A percentile compares a stretch with the other conserved stretches of the same genome.
Evolutionary conservation across 108 stramenopile genomes (phyloP).

Genomic region (Stephanodiscus minutulus): DNA sequence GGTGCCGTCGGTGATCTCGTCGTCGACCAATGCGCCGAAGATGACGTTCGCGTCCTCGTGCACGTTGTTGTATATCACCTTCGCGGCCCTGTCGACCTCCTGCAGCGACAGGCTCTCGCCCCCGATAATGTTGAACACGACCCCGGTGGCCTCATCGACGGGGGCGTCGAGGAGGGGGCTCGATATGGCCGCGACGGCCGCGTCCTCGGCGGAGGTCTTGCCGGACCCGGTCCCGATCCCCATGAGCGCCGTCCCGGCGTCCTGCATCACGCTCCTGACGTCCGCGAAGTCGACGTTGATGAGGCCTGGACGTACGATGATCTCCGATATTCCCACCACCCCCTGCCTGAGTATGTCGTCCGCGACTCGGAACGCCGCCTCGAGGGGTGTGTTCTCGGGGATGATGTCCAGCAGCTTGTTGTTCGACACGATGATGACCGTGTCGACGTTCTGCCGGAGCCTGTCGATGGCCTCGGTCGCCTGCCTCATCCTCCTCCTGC

Average conservation of each 20-base stretch:
- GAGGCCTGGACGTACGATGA: constrained; percentile 88
- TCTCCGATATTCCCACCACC: constrained; percentile 91
- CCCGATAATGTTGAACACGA: constrained; percentile 93
- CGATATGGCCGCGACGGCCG: constrained; percentile 88
- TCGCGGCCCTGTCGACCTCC: constrained; percentile 88
- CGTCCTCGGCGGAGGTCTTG: constrained; percentile 88
- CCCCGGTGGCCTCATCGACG: constrained; percentile 87
- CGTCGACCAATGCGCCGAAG: constrained; percentile 91
- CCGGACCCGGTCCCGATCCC: constrained; percentile 86
- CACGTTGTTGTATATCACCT: constrained; percentile 91
- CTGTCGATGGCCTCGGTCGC: constrained; percentile 78
- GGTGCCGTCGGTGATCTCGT: constrained; percentile 82
- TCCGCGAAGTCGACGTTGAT: constrained; percentile 96
- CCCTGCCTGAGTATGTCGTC: constrained; percentile 93
- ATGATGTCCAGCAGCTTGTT: constrained; percentile 93
- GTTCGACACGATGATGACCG: constrained; percentile 92
- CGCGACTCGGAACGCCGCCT: constrained; percentile 88
- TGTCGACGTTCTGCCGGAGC: constrained; percentile 82
- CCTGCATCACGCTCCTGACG: constrained; percentile 90
- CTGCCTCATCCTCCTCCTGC: constrained; percentile 85
- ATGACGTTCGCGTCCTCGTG: constrained; percentile 95
- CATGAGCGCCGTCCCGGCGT: constrained; percentile 92
- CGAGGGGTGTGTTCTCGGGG: constrained; percentile 89
- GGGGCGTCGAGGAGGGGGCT: constrained; percentile 88
- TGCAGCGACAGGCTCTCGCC: constrained; percentile 86